phyloP scores from a whole-genome alignment of 169 alveolate species.

The Cryptosporidium sp. region DNA sequence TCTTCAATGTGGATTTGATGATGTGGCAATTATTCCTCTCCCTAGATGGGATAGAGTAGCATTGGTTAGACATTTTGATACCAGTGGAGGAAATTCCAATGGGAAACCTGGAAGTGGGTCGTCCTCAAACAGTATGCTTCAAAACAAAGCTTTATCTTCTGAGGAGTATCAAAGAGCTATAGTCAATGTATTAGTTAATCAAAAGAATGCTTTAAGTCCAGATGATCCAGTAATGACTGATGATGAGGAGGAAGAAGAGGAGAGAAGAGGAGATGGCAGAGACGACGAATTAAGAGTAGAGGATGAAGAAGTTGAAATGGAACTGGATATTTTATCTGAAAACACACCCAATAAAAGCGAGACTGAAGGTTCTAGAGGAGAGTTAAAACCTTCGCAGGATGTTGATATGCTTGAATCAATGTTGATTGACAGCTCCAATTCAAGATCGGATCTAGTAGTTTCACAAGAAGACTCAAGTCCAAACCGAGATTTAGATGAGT shows the following conservation, averaged over 20 bases:
- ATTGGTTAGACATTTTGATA: slow-evolving; percentile 84
- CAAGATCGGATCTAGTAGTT: neutral
- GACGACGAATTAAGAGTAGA: slow-evolving; percentile 65
- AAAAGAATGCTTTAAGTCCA: slow-evolving; percentile 82
- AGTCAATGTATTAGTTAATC: slow-evolving; percentile 80
- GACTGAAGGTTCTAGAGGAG: slow-evolving; percentile 21
- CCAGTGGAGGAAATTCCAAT: slow-evolving; percentile 25
- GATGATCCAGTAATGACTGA: slow-evolving; percentile 84
- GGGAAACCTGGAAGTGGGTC: slow-evolving; percentile 23
- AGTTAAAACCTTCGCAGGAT: neutral
- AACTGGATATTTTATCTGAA: slow-evolving; percentile 8
- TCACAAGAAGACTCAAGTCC: neutral
- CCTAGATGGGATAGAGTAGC: slow-evolving; percentile 93
- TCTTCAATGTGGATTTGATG: slow-evolving; percentile 85
- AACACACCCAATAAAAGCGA: neutral
- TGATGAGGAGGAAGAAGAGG: slow-evolving; percentile 81
- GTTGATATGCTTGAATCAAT: neutral
- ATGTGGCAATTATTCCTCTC: slow-evolving; percentile 84
- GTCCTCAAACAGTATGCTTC: slow-evolving; percentile 1
- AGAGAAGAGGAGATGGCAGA: slow-evolving; percentile 51
- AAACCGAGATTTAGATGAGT: neutral
- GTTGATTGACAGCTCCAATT: neutral
- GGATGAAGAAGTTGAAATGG: slow-evolving; percentile 75
- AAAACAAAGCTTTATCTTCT: slow-evolving; percentile 81
- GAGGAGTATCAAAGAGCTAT: slow-evolving; percentile 85